Conservation (phyloP, 2,329 filamentous ascomycete genomes). For the Cladorrhinum sp. region DNA sequence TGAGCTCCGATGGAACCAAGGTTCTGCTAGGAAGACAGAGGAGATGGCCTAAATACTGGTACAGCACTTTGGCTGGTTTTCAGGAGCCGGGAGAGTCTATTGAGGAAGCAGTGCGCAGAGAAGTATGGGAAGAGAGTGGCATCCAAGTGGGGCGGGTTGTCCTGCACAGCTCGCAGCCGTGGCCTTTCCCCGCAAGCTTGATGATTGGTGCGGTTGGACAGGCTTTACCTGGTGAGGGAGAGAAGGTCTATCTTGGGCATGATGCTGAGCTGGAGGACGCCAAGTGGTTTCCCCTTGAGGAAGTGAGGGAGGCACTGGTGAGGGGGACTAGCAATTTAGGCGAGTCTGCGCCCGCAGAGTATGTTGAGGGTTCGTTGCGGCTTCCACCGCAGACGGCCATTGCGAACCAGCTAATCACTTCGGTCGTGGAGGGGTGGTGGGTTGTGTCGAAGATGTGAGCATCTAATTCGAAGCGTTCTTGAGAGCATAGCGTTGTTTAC, state of each 20-base stretch:
- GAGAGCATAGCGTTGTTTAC: background rate
- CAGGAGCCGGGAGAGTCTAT: conserved; percentile 82
- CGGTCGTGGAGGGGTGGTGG: conserved; percentile 74
- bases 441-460: conserved; percentile 52
- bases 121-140: conserved; percentile 84
- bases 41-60: conserved; percentile 81
- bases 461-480: background rate
- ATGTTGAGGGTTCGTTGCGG: conserved; percentile 73
- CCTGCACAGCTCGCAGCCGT: conserved; percentile 80
- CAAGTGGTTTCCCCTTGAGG: conserved; percentile 80
- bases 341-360: conserved; percentile 60
- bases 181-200: conserved; percentile 80
- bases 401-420: conserved; percentile 80
- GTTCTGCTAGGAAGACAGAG: conserved; percentile 82
- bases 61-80: conserved; percentile 84
- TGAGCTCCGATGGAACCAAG: conserved; percentile 73
- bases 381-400: conserved; percentile 86
- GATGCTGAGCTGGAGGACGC: conserved; percentile 90
- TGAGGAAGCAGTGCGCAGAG: conserved; percentile 77
- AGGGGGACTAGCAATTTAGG: conserved; percentile 66
- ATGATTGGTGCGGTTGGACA: conserved; percentile 90
- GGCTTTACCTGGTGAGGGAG: conserved; percentile 69
- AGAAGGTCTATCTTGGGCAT: conserved; percentile 77
- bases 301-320: conserved; percentile 71
- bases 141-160: conserved; percentile 74